These are phyloP conservation scores for Prunus davidiana DNA, from an alignment of 306 rosid genomes.

Conservation along the genomic window DNA sequence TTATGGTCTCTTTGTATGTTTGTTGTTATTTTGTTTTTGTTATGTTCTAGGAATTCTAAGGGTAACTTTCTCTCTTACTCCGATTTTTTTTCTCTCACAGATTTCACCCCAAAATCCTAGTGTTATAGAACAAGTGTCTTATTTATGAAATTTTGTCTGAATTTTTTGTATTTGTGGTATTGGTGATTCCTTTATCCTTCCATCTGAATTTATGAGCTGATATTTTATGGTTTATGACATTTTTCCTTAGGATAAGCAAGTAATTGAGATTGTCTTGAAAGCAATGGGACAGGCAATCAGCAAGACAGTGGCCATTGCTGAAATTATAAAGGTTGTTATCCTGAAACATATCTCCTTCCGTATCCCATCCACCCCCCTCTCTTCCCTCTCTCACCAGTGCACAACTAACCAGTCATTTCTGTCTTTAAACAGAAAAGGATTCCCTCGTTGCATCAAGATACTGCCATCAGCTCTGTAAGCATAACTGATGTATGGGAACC, in stretches of 20 bases:
- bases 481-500: constrained; percentile 98
- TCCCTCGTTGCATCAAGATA: constrained; percentile 71
- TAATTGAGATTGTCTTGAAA: constrained; percentile 80
- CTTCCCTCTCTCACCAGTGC: background rate
- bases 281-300: constrained; percentile 99
- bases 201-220: background rate
- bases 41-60: background rate
- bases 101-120: background rate
- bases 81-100: background rate
- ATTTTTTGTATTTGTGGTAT: background rate
- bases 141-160: background rate
- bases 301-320: constrained; percentile 93
- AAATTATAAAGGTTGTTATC: constrained; percentile 72
- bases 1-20: no score
- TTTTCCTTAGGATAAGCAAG: constrained; percentile 74
- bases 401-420: constrained; percentile 13
- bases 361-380: background rate
- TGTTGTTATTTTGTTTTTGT: background rate
- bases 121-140: background rate
- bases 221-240: constrained; percentile 11
- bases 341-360: background rate
- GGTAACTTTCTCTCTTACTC: background rate
- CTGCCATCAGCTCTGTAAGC: constrained; percentile 88
- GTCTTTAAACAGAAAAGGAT: constrained; percentile 65
- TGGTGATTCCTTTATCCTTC: background rate